Percentiles rank a stretch among this genome's conserved stretches.
Conservation (phyloP, 352 stramenopile genomes). For the Pythium sp. region DNA sequence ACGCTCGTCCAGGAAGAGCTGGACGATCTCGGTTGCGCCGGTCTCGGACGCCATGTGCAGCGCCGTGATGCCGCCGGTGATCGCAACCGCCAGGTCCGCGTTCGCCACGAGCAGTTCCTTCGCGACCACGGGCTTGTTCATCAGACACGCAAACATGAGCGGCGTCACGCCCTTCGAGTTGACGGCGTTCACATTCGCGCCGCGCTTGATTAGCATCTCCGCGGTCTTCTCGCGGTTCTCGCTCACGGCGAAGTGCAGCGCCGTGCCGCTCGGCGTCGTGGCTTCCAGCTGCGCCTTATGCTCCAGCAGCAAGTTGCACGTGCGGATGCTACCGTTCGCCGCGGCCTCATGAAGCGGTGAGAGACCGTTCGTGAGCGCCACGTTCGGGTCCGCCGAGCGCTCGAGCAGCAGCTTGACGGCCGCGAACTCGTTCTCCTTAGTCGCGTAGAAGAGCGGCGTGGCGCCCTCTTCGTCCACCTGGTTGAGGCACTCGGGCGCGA, state of each 20-base stretch:
- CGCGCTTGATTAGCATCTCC: slow-evolving; percentile 51
- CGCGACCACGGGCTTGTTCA: slow-evolving; percentile 69
- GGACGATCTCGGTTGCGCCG: slow-evolving; percentile 56
- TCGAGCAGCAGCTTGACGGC: slow-evolving; percentile 64
- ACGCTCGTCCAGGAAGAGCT: slow-evolving; percentile 50
- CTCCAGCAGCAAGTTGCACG: slow-evolving; percentile 53
- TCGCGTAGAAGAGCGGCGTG: slow-evolving; percentile 64
- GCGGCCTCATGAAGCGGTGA: slow-evolving; percentile 68
- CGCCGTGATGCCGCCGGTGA: slow-evolving; percentile 63
- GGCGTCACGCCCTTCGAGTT: slow-evolving; percentile 75
- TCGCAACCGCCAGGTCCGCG: slow-evolving; percentile 47
- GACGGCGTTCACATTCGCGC: slow-evolving; percentile 60
- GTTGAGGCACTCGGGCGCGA: slow-evolving; percentile 49
- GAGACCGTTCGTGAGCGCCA: slow-evolving; percentile 58
- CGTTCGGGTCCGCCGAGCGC: slow-evolving; percentile 46
- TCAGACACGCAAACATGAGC: slow-evolving; percentile 70
- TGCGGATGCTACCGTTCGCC: slow-evolving; percentile 62
- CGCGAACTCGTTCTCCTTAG: slow-evolving; percentile 77
- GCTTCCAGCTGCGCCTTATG: slow-evolving; percentile 55
- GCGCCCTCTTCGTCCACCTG: slow-evolving; percentile 68
- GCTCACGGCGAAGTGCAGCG: slow-evolving; percentile 80
- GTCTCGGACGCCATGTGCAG: slow-evolving; percentile 79
- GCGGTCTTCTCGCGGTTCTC: slow-evolving; percentile 78
- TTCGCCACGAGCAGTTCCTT: slow-evolving; percentile 50
- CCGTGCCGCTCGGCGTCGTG: slow-evolving; percentile 64